Evolutionary conservation across 2,329 filamentous ascomycete species (phyloP).

Genomic region (Paracamarosporium sp.): DNA sequence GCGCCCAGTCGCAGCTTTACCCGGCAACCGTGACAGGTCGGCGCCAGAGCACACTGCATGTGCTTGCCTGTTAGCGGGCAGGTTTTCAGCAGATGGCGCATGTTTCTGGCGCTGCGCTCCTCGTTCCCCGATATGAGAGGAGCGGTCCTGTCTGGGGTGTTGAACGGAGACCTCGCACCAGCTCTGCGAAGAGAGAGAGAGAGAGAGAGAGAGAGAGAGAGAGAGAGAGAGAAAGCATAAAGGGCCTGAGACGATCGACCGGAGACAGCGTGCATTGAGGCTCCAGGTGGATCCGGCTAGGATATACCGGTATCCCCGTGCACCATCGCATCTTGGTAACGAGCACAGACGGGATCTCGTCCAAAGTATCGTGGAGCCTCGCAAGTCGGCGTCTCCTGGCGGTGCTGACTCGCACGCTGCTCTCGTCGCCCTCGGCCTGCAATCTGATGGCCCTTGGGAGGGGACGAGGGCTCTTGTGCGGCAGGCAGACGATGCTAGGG

Average conservation of each 20-base stretch:
- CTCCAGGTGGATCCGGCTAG: constrained; percentile 35
- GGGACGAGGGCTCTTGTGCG: too few relatives aligned
- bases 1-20: constrained; percentile 35
- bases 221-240: too few relatives aligned
- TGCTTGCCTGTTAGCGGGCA: constrained; percentile 6
- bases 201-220: too few relatives aligned
- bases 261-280: constrained; percentile 21
- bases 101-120: constrained; percentile 13
- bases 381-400: constrained; percentile 13
- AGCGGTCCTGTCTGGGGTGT: constrained; percentile 4
- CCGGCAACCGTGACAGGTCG: constrained; percentile 24
- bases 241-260: constrained; percentile 21
- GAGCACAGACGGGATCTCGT: constrained; percentile 46
- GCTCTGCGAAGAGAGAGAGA: neutral
- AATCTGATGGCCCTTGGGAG: too few relatives aligned
- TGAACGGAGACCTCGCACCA: neutral
- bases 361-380: constrained; percentile 31
- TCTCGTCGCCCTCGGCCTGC: constrained; percentile 21
- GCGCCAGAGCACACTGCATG: constrained; percentile 5
- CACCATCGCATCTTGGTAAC: constrained; percentile 29
- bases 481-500: too few relatives aligned
- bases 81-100: constrained; percentile 10
- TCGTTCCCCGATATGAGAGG: constrained; percentile 19
- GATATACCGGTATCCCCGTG: constrained; percentile 24
- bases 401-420: constrained; percentile 16